Percentiles rank a stretch among this genome's conserved stretches.
phyloP scores from a whole-genome alignment of 108 stramenopile genomes.

The Aurantiochytrium sp. region DNA sequence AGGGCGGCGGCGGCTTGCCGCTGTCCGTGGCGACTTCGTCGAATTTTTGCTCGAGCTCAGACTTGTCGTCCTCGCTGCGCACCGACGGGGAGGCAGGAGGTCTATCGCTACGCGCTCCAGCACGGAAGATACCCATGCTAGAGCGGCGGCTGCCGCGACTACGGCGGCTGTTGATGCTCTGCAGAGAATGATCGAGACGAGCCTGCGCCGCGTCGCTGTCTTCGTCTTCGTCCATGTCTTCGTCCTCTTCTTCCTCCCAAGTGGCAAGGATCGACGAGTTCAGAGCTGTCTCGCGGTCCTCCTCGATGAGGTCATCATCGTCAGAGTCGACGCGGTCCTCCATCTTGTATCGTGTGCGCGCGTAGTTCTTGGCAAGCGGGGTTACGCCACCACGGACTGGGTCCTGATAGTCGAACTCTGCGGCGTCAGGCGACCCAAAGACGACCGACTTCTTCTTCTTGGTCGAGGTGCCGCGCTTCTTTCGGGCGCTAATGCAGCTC shows the following conservation, averaged over 20 bases:
- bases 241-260: neutral
- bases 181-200: neutral
- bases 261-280: slow-evolving; percentile 12
- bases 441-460: neutral
- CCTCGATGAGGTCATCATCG: neutral
- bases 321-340: slow-evolving; percentile 22
- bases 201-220: neutral
- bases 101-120: neutral
- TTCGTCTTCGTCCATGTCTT: neutral
- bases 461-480: neutral
- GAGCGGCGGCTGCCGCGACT: neutral
- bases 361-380: neutral
- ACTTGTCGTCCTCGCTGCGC: neutral
- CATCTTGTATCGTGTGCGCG: slow-evolving; percentile 5
- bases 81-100: neutral
- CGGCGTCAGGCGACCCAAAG: slow-evolving; percentile 21
- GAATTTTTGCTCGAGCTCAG: slow-evolving; percentile 3
- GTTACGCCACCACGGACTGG: slow-evolving; percentile 11
- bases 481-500: neutral
- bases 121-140: neutral
- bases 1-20: neutral
- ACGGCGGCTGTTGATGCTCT: neutral
- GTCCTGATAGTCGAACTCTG: neutral
- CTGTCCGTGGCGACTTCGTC: neutral
- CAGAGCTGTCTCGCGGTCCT: slow-evolving; percentile 2